Conservation (phyloP, 2,329 filamentous ascomycete species). For the Dactylella cylindrospora region DNA sequence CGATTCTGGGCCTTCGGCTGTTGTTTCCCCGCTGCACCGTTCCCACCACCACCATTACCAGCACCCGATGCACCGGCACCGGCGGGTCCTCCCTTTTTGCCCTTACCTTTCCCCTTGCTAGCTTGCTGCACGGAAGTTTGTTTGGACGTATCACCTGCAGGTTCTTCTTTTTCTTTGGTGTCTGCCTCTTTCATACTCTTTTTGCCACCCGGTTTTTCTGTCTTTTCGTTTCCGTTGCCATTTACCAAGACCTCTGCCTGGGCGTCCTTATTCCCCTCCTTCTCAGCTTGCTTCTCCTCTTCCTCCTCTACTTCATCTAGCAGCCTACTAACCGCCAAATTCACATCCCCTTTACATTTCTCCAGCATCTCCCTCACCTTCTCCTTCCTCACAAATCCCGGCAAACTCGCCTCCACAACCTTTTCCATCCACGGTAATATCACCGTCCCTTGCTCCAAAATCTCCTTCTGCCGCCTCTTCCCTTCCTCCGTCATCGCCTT, state of each 20-base stretch:
- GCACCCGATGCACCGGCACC: too few species aligned
- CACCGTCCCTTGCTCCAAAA: constrained; percentile 51
- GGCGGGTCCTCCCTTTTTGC: too few species aligned
- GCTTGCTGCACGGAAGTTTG: too few species aligned
- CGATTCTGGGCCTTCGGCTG: constrained; percentile 1
- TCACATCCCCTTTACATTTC: constrained; percentile 59
- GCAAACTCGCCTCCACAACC: constrained; percentile 58
- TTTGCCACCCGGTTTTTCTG: neutral
- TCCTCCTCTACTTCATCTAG: constrained; percentile 55
- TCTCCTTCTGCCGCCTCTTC: constrained; percentile 51
- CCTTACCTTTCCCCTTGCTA: too few species aligned
- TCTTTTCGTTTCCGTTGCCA: neutral
- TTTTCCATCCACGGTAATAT: constrained; percentile 61
- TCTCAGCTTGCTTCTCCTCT: neutral
- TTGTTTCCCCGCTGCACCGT: constrained; percentile 2
- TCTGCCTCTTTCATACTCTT: neutral
- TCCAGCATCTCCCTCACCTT: constrained; percentile 59
- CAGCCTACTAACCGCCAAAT: constrained; percentile 58
- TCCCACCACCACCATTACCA: too few species aligned
- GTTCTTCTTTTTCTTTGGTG: too few species aligned
- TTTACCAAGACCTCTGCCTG: neutral
- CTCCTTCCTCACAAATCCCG: constrained; percentile 57
- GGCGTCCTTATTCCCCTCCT: neutral
- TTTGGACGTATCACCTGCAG: too few species aligned
- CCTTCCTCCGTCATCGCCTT: constrained; percentile 52